Conservation (phyloP, 331 rosid genomes). For the Rosa hybrid region DNA sequence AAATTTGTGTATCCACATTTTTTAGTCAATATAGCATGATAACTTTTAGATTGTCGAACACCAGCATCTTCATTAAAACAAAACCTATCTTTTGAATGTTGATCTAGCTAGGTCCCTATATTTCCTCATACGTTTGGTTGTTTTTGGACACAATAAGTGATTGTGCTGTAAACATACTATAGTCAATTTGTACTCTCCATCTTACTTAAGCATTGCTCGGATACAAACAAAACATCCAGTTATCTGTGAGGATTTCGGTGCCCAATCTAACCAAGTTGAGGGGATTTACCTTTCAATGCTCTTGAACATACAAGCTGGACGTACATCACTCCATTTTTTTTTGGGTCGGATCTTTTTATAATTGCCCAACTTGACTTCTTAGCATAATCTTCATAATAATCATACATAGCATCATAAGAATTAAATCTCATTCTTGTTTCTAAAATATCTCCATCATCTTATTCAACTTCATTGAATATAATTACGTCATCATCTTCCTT, state of each 20-base stretch:
- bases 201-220: not conserved
- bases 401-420: too few species aligned
- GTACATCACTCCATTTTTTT: too few species aligned
- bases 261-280: too few species aligned
- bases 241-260: not conserved
- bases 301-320: too few species aligned
- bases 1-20: not conserved
- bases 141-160: not conserved
- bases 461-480: too few species aligned
- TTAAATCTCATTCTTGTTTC: too few species aligned
- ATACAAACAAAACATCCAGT: not conserved
- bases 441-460: too few species aligned
- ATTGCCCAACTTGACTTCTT: not conserved
- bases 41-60: not conserved
- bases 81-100: not conserved
- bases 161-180: not conserved
- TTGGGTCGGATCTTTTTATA: not conserved
- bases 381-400: not conserved
- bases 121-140: not conserved
- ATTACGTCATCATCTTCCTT: too few species aligned
- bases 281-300: not conserved
- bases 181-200: not conserved
- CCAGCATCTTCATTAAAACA: not conserved
- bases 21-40: not conserved
- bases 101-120: not conserved